Evolutionary conservation across 164 flowering plant genomes (phyloP), one percentile per base, ranked within the genome.

Genomic region (Sextonia rubra): DNA sequence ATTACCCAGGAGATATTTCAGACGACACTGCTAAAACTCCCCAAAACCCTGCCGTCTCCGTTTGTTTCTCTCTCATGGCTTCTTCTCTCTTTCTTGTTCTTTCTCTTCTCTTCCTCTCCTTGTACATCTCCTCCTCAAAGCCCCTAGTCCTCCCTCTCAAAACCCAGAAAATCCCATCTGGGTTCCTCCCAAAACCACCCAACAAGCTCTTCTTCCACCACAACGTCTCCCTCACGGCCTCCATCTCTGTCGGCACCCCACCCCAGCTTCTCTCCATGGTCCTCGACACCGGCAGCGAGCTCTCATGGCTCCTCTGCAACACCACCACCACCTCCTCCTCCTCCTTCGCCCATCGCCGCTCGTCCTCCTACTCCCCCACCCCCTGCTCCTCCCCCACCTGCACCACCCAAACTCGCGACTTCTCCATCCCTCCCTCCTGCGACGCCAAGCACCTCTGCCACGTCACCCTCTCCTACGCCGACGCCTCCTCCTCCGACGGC

Each of bases 241-340:
- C 92, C 1, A 80, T 93, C 61, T 60, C 88, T 3, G 90, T 89
- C 0, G 98, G 98, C 4, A 79, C 91, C 3, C 98, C 98, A 0
- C 91, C 98, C 0, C 95, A 89, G 68, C 74, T 68, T 29, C 88
- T 91, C 6, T 78, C 93, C 52, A 83, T 93, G 92, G 95, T 93
- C 1, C 78, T 93, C 30, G 98, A 93, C 81, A 93, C 98, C 0
- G 98, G 98, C 26, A 93, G 98, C 73, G 97, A 91, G 74, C 94
- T 93, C 64, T 86, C 95, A 0, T 93, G 92, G 92, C 84, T 93
- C 15, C 90, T 84, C 74, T 89, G 97, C 72, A 86, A 81, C 2
- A 84, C 83, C 71, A 49, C 83, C 81, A 49, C 83, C 81, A 79
- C 12, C 64, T 23, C 55, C 52, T 76, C 0, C 66, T 78, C 80